Conservation (phyloP, 768 basidiomycete species). For the Lactarius sp. region DNA sequence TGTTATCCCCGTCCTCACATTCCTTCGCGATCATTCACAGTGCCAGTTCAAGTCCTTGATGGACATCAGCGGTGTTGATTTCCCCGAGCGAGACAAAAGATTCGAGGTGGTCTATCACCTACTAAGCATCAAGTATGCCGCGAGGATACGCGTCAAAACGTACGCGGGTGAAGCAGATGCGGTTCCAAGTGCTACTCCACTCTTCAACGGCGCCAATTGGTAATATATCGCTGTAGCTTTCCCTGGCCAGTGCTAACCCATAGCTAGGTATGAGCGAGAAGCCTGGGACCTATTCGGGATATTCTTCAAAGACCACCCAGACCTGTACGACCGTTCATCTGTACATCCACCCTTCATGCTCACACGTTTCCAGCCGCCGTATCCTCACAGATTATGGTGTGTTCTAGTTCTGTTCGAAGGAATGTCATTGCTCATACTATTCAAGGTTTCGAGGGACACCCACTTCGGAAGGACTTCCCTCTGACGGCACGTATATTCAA, state of each 20-base stretch:
- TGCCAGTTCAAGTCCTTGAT: slow-evolving; percentile 90
- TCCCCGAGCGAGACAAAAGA: slow-evolving; percentile 85
- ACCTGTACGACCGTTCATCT: slow-evolving; percentile 59
- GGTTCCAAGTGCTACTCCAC: slow-evolving; percentile 72
- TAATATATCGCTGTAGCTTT: slow-evolving; percentile 30
- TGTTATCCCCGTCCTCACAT: slow-evolving; percentile 80
- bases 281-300: slow-evolving; percentile 98
- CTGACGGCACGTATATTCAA: slow-evolving; percentile 60
- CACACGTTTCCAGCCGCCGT: slow-evolving; percentile 58
- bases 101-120: slow-evolving; percentile 98
- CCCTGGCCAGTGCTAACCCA: slow-evolving; percentile 7
- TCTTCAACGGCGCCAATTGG: slow-evolving; percentile 96
- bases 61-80: slow-evolving; percentile 96
- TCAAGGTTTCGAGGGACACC: slow-evolving; percentile 92
- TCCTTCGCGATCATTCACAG: slow-evolving; percentile 92
- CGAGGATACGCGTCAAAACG: slow-evolving; percentile 93
- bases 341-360: slow-evolving; percentile 22
- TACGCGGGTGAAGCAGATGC: slow-evolving; percentile 91
- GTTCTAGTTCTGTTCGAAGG: slow-evolving; percentile 19
- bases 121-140: slow-evolving; percentile 70
- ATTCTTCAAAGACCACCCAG: slow-evolving; percentile 94
- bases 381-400: slow-evolving; percentile 96
- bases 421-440: slow-evolving; percentile 15
- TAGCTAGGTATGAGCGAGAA: slow-evolving; percentile 86
- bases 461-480: slow-evolving; percentile 97